These are phyloP conservation scores for Kodamaea sagamina DNA, from an alignment of 805 yeast species.

Conservation along the genomic window DNA sequence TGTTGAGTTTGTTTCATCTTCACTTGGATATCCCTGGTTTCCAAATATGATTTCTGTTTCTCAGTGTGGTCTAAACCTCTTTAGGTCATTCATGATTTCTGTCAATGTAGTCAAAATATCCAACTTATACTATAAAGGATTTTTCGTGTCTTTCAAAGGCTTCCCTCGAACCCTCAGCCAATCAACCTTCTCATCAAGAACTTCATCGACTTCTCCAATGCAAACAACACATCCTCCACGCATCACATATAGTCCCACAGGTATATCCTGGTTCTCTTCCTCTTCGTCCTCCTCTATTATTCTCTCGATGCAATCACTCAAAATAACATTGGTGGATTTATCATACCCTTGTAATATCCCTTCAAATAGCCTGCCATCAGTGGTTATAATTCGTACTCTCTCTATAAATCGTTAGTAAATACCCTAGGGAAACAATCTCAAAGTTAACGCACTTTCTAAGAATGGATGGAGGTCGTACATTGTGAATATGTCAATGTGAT, in stretches of 20 bases:
- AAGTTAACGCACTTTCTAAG: constrained; percentile 17
- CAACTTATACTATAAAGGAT: constrained; percentile 13
- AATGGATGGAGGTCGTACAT: constrained; percentile 19
- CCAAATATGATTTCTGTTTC: too few species aligned
- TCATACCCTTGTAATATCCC: constrained; percentile 59
- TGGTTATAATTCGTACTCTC: constrained; percentile 55
- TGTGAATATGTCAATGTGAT: background rate
- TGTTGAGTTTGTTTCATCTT: too few species aligned
- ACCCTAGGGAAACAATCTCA: background rate
- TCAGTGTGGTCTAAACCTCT: too few species aligned
- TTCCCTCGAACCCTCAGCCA: constrained; percentile 40
- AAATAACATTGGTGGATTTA: constrained; percentile 59
- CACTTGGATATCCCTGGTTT: too few species aligned
- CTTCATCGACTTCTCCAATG: constrained; percentile 54
- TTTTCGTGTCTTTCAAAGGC: constrained; percentile 40
- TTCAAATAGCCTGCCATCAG: constrained; percentile 56
- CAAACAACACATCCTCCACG: constrained; percentile 63
- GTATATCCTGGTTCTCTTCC: constrained; percentile 41
- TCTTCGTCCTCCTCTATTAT: constrained; percentile 45
- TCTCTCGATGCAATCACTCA: constrained; percentile 54
- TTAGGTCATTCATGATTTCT: too few species aligned
- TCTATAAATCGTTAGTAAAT: constrained; percentile 33
- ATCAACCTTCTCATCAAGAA: constrained; percentile 40
- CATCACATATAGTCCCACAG: constrained; percentile 51
- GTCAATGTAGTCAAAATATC: too few species aligned